Conservation (phyloP, 208 protist species). For the Borovskyia barvae region DNA sequence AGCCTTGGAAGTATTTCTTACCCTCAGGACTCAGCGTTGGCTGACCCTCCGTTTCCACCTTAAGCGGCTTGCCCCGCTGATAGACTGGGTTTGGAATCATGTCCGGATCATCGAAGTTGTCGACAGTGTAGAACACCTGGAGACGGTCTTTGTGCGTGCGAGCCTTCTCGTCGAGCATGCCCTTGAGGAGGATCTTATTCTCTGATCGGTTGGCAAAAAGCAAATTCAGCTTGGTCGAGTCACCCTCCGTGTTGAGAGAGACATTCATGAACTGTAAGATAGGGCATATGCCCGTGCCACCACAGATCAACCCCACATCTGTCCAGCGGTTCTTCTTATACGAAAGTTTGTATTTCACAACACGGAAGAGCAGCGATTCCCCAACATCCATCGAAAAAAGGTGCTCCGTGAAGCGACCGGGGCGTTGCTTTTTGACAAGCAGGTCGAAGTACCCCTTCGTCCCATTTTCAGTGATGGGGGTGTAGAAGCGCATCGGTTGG, state of each 20-base stretch:
- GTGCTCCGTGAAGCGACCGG: slow-evolving; percentile 83
- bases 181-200: slow-evolving; percentile 92
- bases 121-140: slow-evolving; percentile 87
- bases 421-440: slow-evolving; percentile 80
- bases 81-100: slow-evolving; percentile 42
- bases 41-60: slow-evolving; percentile 35
- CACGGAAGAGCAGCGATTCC: slow-evolving; percentile 75
- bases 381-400: slow-evolving; percentile 84
- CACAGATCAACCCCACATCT: slow-evolving; percentile 87
- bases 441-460: slow-evolving; percentile 90
- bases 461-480: slow-evolving; percentile 84
- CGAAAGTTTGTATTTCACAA: slow-evolving; percentile 75
- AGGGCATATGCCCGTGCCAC: slow-evolving; percentile 91
- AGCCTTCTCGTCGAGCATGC: slow-evolving; percentile 78
- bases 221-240: slow-evolving; percentile 82
- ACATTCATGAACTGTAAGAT: slow-evolving; percentile 91
- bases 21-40: slow-evolving; percentile 38
- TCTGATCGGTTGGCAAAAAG: slow-evolving; percentile 91
- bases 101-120: slow-evolving; percentile 62
- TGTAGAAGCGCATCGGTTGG: slow-evolving; percentile 89
- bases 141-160: slow-evolving; percentile 65
- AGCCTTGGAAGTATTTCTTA: slow-evolving; percentile 74
- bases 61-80: slow-evolving; percentile 25
- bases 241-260: slow-evolving; percentile 73
- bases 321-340: slow-evolving; percentile 82